These are phyloP conservation scores for Candida loeiensis DNA, from an alignment of 805 yeast species.

Conservation along the genomic window DNA sequence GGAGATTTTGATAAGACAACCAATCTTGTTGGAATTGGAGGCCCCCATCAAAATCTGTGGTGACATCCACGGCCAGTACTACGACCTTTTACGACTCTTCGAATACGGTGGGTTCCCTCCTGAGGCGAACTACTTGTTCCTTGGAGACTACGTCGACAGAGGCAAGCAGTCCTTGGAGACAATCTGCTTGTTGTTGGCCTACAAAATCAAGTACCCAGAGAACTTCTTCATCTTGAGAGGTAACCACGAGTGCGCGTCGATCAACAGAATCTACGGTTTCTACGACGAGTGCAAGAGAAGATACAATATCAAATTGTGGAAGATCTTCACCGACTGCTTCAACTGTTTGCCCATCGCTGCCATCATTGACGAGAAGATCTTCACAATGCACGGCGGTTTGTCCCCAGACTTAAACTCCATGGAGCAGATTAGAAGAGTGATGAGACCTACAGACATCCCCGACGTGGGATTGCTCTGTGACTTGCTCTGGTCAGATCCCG, in stretches of 20 bases:
- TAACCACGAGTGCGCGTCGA: conserved; percentile 97
- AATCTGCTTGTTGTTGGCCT: conserved; percentile 87
- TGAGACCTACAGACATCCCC: conserved; percentile 99
- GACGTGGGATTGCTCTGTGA: conserved; percentile 97
- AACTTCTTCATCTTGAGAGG: conserved; percentile 96
- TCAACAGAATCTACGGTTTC: conserved; percentile 95
- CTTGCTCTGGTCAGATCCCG: conserved; percentile 97
- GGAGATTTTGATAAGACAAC: conserved; percentile 96
- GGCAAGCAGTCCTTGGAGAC: conserved; percentile 97
- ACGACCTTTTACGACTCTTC: conserved; percentile 88
- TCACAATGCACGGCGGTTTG: conserved; percentile 98
- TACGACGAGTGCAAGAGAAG: conserved; percentile 98
- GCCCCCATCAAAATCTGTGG: conserved; percentile 98
- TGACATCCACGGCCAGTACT: conserved; percentile 98
- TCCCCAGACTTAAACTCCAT: conserved; percentile 95
- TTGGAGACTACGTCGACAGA: conserved; percentile 98
- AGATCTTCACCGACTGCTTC: conserved; percentile 97
- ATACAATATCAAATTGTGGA: conserved; percentile 97
- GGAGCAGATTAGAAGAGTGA: conserved; percentile 98
- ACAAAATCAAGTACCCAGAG: conserved; percentile 97
- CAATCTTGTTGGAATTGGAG: conserved; percentile 89
- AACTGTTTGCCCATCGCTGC: conserved; percentile 98
- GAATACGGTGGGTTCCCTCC: conserved; percentile 99
- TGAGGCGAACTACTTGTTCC: conserved; percentile 90
- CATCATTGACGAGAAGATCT: conserved; percentile 94